These are phyloP conservation scores for Exutisphaerella laricina DNA, from an alignment of 2,329 filamentous ascomycete genomes.

Conservation along the genomic window DNA sequence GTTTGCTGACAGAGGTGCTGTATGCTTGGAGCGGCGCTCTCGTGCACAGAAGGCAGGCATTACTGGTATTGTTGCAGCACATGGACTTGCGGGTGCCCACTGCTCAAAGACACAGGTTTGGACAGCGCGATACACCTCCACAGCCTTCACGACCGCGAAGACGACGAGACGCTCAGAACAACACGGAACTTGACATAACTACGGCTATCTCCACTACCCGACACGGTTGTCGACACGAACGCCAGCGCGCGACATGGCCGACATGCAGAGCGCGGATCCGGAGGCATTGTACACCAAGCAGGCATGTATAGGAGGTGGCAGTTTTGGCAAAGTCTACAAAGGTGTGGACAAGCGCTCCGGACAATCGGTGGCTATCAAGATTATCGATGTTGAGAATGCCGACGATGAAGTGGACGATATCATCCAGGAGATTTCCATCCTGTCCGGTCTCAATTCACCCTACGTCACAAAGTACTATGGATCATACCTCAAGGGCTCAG, in stretches of 20 bases:
- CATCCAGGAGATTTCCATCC: slow-evolving; percentile 95
- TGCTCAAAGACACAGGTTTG: background rate
- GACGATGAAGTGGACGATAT: slow-evolving; percentile 99
- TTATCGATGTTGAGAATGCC: slow-evolving; percentile 98
- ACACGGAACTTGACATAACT: too few relatives aligned
- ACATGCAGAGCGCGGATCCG: slow-evolving; percentile 58
- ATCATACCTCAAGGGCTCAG: slow-evolving; percentile 90
- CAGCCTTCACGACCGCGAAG: background rate
- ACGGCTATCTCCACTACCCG: too few relatives aligned
- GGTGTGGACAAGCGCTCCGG: slow-evolving; percentile 92
- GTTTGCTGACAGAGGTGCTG: background rate
- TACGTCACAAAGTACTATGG: slow-evolving; percentile 98
- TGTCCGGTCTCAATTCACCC: slow-evolving; percentile 90
- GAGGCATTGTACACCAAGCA: slow-evolving; percentile 85
- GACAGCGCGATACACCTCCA: too few relatives aligned
- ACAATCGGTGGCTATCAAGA: slow-evolving; percentile 92
- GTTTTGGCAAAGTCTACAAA: slow-evolving; percentile 98
- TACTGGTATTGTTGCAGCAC: background rate
- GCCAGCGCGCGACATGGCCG: slow-evolving; percentile 18
- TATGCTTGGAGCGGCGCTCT: background rate
- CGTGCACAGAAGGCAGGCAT: background rate
- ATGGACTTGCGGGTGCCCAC: background rate
- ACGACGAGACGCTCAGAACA: background rate
- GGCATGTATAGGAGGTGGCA: slow-evolving; percentile 73
- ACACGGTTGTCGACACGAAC: too few relatives aligned